A percentile compares a stretch with the other conserved stretches of the same genome.
These are phyloP conservation scores for Aplosporella prunicola DNA, from an alignment of 2,329 filamentous ascomycete genomes.

Conservation along the genomic window DNA sequence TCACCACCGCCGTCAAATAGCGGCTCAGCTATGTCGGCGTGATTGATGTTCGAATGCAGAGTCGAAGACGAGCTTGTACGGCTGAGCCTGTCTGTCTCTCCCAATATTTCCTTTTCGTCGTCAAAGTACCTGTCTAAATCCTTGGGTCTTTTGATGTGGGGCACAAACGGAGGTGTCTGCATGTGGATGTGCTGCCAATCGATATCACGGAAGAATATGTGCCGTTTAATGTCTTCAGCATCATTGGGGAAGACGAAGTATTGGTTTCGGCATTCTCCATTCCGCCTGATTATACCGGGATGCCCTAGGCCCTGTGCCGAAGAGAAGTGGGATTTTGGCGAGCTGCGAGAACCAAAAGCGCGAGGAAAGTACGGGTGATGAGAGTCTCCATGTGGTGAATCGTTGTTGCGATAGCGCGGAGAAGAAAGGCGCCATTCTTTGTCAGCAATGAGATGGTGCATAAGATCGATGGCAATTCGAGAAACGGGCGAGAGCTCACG, in stretches of 20 bases:
- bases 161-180: slow-evolving; percentile 68
- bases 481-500: slow-evolving; percentile 46
- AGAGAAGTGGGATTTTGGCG: too few species aligned
- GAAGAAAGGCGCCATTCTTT: slow-evolving; percentile 70
- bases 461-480: slow-evolving; percentile 64
- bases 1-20: not conserved
- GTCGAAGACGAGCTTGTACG: too few species aligned
- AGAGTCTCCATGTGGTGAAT: slow-evolving; percentile 37
- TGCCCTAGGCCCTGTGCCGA: too few species aligned
- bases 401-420: slow-evolving; percentile 60
- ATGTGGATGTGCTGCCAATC: slow-evolving; percentile 68
- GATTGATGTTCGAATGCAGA: too few species aligned
- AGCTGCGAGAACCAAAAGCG: too few species aligned
- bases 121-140: slow-evolving; percentile 77
- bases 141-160: slow-evolving; percentile 49
- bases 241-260: slow-evolving; percentile 74
- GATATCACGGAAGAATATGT: slow-evolving; percentile 75
- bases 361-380: too few species aligned
- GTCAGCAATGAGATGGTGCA: slow-evolving; percentile 62
- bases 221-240: slow-evolving; percentile 79
- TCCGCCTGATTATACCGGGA: too few species aligned
- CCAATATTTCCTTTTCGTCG: slow-evolving; percentile 59
- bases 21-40: too few species aligned
- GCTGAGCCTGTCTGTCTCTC: too few species aligned
- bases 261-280: too few species aligned